These are phyloP conservation scores for Ogataea methanolica DNA, from an alignment of 805 yeast species.

Conservation along the genomic window DNA sequence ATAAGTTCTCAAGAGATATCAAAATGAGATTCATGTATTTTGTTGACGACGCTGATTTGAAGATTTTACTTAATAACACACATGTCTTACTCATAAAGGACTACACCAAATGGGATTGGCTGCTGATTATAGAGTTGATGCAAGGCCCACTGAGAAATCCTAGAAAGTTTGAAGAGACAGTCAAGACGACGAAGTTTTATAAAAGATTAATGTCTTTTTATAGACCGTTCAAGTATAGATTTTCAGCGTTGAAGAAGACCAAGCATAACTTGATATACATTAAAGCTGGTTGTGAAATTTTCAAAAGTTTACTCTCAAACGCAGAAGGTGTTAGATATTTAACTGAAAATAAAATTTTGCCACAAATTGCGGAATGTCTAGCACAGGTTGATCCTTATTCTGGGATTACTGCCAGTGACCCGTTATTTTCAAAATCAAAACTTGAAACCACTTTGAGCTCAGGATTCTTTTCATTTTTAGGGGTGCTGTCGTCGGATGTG, in stretches of 20 bases:
- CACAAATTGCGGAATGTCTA: conserved; percentile 85
- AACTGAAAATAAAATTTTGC: conserved; percentile 68
- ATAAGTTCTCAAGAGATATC: conserved; percentile 23
- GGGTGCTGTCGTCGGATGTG: conserved; percentile 55
- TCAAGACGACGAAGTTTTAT: conserved; percentile 76
- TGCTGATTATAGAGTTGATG: conserved; percentile 60
- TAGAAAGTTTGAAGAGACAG: conserved; percentile 68
- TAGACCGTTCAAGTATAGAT: conserved; percentile 86
- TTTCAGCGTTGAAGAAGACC: conserved; percentile 49
- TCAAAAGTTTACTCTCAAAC: conserved; percentile 58
- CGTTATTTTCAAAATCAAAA: conserved; percentile 60
- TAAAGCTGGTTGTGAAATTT: conserved; percentile 68
- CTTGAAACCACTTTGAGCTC: conserved; percentile 59
- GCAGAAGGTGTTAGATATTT: conserved; percentile 65
- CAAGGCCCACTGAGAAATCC: conserved; percentile 79
- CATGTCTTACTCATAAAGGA: conserved; percentile 75
- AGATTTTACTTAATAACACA: conserved; percentile 60
- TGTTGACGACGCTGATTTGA: conserved; percentile 61
- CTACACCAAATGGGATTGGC: conserved; percentile 87
- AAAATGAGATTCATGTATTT: conserved; percentile 17
- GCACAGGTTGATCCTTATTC: conserved; percentile 81
- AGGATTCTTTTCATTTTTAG: conserved; percentile 79
- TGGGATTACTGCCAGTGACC: conserved; percentile 68
- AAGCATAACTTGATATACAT: conserved; percentile 54
- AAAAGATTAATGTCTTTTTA: conserved; percentile 82